Percentiles rank a stretch among this genome's conserved stretches.
Conservation (phyloP, 805 yeast genomes). For the Schizosaccharomyces octosporus region DNA sequence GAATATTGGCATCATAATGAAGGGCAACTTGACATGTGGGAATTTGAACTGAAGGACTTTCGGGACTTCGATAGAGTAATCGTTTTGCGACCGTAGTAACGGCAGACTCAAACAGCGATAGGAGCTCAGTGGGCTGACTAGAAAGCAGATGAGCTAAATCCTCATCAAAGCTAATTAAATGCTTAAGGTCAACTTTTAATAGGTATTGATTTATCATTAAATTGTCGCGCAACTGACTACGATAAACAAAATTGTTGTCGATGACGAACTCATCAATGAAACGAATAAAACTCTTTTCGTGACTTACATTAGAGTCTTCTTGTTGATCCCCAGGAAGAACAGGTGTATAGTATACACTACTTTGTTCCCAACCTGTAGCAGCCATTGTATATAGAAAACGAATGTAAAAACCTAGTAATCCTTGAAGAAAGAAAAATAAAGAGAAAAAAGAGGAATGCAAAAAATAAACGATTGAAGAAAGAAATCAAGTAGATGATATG, state of each 20-base stretch:
- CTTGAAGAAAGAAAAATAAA: no score
- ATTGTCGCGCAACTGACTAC: constrained; percentile 71
- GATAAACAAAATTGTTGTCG: constrained; percentile 56
- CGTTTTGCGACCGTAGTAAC: background rate
- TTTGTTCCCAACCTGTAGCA: constrained; percentile 2
- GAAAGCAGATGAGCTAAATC: constrained; percentile 60
- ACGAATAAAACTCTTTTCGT: constrained; percentile 28
- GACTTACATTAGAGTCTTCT: constrained; percentile 19
- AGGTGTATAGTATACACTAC: constrained; percentile 22
- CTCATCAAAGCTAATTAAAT: constrained; percentile 67
- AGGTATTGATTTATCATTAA: constrained; percentile 50
- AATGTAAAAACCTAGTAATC: background rate
- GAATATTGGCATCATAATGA: constrained; percentile 42
- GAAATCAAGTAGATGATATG: no score
- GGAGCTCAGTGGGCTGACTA: constrained; percentile 40
- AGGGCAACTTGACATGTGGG: constrained; percentile 70
- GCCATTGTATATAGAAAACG: background rate
- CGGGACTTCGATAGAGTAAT: constrained; percentile 13
- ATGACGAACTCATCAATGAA: constrained; percentile 71
- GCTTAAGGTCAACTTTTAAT: constrained; percentile 55
- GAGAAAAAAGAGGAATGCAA: background rate
- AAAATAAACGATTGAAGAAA: no score
- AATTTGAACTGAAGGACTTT: constrained; percentile 26
- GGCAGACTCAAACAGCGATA: constrained; percentile 45
- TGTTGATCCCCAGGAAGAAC: constrained; percentile 69